phyloP scores from a whole-genome alignment of 495 filamentous ascomycete species.

The Aspergillus nidulans region DNA sequence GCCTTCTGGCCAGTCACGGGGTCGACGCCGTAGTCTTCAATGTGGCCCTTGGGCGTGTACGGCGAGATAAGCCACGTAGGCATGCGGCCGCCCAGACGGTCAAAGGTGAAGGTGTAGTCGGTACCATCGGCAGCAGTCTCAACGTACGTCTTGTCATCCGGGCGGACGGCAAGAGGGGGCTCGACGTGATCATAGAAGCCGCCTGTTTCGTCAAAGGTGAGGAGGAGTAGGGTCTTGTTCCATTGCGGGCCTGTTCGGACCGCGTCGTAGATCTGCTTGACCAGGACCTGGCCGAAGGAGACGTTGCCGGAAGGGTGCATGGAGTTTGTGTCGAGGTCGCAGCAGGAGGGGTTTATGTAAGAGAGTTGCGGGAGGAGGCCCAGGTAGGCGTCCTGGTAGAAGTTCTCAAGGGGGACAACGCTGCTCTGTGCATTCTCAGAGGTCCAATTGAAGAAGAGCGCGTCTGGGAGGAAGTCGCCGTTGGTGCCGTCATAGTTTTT shows the following conservation, averaged over 20 bases:
- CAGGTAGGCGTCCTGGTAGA: slow-evolving; percentile 34
- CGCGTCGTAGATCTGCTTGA: slow-evolving; percentile 48
- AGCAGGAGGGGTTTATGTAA: slow-evolving; percentile 51
- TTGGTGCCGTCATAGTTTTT: slow-evolving; percentile 48
- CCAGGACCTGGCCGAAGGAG: slow-evolving; percentile 42
- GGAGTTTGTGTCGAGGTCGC: slow-evolving; percentile 38
- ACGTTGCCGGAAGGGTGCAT: slow-evolving; percentile 45
- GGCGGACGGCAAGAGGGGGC: slow-evolving; percentile 35
- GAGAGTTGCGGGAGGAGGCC: slow-evolving; percentile 43
- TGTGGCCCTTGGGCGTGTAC: slow-evolving; percentile 13
- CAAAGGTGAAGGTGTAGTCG: slow-evolving; percentile 40
- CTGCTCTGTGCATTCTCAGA: slow-evolving; percentile 25
- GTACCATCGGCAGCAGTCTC: slow-evolving; percentile 36
- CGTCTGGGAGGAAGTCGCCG: slow-evolving; percentile 27
- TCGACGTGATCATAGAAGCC: slow-evolving; percentile 49
- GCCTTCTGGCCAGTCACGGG: slow-evolving; percentile 1
- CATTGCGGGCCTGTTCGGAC: slow-evolving; percentile 43
- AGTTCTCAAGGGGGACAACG: slow-evolving; percentile 27
- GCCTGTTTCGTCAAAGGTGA: slow-evolving; percentile 49
- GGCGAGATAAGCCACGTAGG: slow-evolving; percentile 48
- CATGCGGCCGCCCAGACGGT: slow-evolving; percentile 45
- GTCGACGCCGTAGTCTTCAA: slow-evolving; percentile 8
- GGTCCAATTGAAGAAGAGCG: slow-evolving; percentile 43
- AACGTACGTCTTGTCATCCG: slow-evolving; percentile 42
- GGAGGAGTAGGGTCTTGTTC: slow-evolving; percentile 43